Evolutionary conservation across 805 yeast species (phyloP).

Genomic region (Starmerella asiatica): DNA sequence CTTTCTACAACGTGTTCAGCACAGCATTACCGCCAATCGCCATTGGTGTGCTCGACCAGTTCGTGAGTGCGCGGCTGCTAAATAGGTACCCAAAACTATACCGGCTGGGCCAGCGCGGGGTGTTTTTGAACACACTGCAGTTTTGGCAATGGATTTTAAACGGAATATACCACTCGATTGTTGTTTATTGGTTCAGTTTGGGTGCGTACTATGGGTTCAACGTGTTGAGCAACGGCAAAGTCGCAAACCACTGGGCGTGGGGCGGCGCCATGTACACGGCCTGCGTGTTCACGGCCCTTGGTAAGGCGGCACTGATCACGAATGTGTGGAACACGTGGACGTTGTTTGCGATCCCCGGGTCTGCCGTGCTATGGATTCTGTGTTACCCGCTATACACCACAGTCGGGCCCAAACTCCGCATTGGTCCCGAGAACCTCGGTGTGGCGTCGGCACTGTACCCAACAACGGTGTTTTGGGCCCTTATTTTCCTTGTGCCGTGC

Average conservation of each 20-base stretch:
- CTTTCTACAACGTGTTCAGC: slow-evolving; percentile 86
- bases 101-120: slow-evolving; percentile 76
- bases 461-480: slow-evolving; percentile 70
- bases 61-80: slow-evolving; percentile 75
- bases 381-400: slow-evolving; percentile 79
- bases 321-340: slow-evolving; percentile 94
- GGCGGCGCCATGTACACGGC: slow-evolving; percentile 83
- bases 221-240: slow-evolving; percentile 46
- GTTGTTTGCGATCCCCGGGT: slow-evolving; percentile 86
- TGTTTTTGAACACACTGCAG: slow-evolving; percentile 75
- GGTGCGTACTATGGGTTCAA: slow-evolving; percentile 58
- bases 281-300: slow-evolving; percentile 75
- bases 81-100: slow-evolving; percentile 89
- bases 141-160: slow-evolving; percentile 97
- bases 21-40: slow-evolving; percentile 94
- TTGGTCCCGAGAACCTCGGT: slow-evolving; percentile 76
- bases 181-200: slow-evolving; percentile 61
- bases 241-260: slow-evolving; percentile 88
- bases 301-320: slow-evolving; percentile 86
- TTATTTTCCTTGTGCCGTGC: slow-evolving; percentile 57
- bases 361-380: slow-evolving; percentile 67
- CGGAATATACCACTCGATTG: slow-evolving; percentile 87
- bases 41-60: slow-evolving; percentile 92
- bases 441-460: slow-evolving; percentile 64
- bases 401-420: slow-evolving; percentile 68